Evolutionary conservation across 805 yeast species (phyloP), one percentile per base, ranked within the genome.

Genomic region (Scheffersomyces lignosus): DNA sequence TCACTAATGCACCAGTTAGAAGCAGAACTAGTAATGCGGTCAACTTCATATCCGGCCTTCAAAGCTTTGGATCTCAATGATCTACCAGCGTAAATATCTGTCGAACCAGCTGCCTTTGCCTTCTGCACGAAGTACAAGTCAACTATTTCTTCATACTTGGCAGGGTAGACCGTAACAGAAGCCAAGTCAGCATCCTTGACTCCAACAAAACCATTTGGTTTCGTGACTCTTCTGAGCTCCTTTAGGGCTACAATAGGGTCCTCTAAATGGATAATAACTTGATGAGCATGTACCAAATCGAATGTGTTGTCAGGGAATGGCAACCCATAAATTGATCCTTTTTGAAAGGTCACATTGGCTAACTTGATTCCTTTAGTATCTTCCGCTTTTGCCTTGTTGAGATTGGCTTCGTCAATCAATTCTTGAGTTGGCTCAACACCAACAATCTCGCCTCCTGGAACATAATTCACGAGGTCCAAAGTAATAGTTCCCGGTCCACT

Each of bases 401-500:
- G 41, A 15, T 37, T 35, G 5, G 64, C 62, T 14, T 43, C 40
- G n/a, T 56, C 58, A 12, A 66, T 31, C 9, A 64, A 45, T 29
- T 52, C 66, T 18, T 41, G 44, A 2, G 60, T 49, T 16, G 62
- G 58, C 26, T 64, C 70, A 4, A 61, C 40, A 1, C 69, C 73
- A 34, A 57, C 46, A 5, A 62, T 54, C 18, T 37, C 42, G 15
- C 62, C 67, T 20, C 41, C 32, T 4, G 47, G 42, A 3, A 59
- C 57, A 33, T 60, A 60, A 24, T 50, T 45, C 13, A 63, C 64
- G 15, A 68, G 40, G 36, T 59, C 71, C 4, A 44, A 29, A 4
- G 70, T 62, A 24, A 69, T 67, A 4, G 70, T 51, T 0, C 72
- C 74, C 3, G 73, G 73, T 0, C 75, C 75, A 44, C 66, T 59